Base-by-base conservation (phyloP, 805 yeast genomes). In the Starmerella geochares region DNA sequence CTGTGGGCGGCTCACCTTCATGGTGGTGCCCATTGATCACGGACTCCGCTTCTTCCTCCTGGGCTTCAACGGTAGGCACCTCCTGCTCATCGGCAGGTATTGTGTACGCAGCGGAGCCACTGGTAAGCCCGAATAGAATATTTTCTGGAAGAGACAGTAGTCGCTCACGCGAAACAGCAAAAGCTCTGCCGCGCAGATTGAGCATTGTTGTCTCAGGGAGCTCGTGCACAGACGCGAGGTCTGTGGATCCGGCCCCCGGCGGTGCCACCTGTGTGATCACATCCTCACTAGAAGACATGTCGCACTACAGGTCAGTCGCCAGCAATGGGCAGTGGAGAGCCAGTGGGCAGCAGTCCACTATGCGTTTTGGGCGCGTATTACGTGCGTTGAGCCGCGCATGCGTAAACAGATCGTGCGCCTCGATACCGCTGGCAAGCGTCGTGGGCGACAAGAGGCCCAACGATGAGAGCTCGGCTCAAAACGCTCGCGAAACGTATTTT, bases 91-190 rank as follows among this genome's bases (percentile, higher is more conserved):
- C 86, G 8, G 37, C 20, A 27, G 37, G 40, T 2, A 25, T 9
- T 33, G 47, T 29, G 85, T 49, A 48, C 23, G 53, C 21, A 27
- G 48, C 16, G 3, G 44, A 25, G 33, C 44, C 44, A 17, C 33
- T 27, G 6, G 44, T 48, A 20, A 92, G 69, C 59, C 96, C 85
- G 48, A 88, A 75, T 51, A 92, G 69, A 21, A 92, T 78, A 53
- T 88, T 80, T 63, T 92, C 98, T 0, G 98, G 98, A 28, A 92
- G 70, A 47, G 86, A 79, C 86, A 88, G 81, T 57, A 92, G 74
- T 63, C 86, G 95, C 59, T 86, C 94, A 54, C 96, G 74, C 4
- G 94, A 80, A 43, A 92, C 80, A 45, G 79, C 77, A 65, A 88
- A 86, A 54, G 73, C 68, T 16, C 67, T 67, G 17, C 94, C 95